Evolutionary conservation across 371 early-diverging fungal genomes (phyloP).

Genomic region (Catenaria anguillulae): DNA sequence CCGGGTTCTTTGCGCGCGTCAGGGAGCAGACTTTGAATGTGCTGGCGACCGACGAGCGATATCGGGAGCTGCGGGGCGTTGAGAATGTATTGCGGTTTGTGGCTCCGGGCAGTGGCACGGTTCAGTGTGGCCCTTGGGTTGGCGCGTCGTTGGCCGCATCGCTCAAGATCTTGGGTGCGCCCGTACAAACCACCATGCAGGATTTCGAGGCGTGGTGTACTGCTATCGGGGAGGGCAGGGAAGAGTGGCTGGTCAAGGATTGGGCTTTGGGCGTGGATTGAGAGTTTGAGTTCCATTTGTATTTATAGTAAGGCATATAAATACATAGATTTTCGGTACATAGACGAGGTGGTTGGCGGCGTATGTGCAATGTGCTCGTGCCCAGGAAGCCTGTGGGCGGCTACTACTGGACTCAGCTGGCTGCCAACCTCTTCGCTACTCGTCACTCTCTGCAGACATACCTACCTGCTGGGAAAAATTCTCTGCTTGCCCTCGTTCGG

Average conservation of each 20-base stretch:
- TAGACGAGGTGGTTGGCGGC: too few species aligned
- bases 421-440: too few species aligned
- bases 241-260: background rate
- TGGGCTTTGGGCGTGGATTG: background rate
- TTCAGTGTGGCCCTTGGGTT: background rate
- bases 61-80: conserved; percentile 3
- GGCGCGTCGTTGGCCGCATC: background rate
- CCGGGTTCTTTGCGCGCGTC: conserved; percentile 51
- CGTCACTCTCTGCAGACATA: too few species aligned
- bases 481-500: too few species aligned
- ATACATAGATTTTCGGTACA: too few species aligned
- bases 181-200: background rate
- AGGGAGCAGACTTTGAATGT: conserved; percentile 14
- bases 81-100: background rate
- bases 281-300: too few species aligned
- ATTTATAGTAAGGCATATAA: too few species aligned
- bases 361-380: too few species aligned
- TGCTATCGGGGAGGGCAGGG: background rate
- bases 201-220: background rate
- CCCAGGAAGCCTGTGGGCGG: too few species aligned
- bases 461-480: too few species aligned
- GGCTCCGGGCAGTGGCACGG: background rate
- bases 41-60: conserved; percentile 10
- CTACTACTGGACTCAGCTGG: too few species aligned
- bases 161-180: background rate